These are phyloP conservation scores for Diaporthe batatas DNA, from an alignment of 2,329 filamentous ascomycete genomes.

Conservation along the genomic window DNA sequence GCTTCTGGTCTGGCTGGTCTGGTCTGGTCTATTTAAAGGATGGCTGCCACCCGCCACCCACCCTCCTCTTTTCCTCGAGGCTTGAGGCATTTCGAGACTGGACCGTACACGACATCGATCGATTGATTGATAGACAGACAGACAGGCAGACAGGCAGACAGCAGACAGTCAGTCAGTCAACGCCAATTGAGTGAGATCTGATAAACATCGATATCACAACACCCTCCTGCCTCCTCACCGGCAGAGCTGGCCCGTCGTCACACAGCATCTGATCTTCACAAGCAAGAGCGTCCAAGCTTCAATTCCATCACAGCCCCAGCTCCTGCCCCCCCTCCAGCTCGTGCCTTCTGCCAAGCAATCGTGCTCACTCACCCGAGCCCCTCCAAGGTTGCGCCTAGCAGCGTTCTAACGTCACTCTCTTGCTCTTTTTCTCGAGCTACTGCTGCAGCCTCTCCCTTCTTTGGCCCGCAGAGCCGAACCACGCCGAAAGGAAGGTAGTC, in stretches of 20 bases:
- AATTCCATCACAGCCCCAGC: neutral
- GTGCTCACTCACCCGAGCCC: neutral
- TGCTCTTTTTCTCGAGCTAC: constrained; percentile 6
- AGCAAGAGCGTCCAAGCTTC: neutral
- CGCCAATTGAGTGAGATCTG: constrained; percentile 8
- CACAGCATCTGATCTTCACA: constrained; percentile 20
- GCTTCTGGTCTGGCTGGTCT: neutral
- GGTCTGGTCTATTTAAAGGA: constrained; percentile 25
- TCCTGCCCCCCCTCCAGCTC: neutral
- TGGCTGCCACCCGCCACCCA: constrained; percentile 1
- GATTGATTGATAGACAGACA: neutral
- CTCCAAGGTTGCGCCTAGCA: constrained; percentile 10
- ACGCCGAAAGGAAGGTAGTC: constrained; percentile 11
- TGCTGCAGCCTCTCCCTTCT: constrained; percentile 4
- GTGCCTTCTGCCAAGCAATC: constrained; percentile 6
- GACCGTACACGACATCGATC: neutral
- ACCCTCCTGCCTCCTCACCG: neutral
- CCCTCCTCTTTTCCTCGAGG: neutral
- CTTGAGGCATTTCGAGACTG: constrained; percentile 20
- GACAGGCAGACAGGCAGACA: too few relatives aligned
- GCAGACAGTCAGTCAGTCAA: too few relatives aligned
- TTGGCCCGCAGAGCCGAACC: constrained; percentile 24
- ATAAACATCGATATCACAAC: neutral
- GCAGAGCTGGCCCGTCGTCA: neutral
- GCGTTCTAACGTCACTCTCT: constrained; percentile 8